phyloP scores from a whole-genome alignment of 2,329 filamentous ascomycete species.

The Leptosphaerulina australis region DNA sequence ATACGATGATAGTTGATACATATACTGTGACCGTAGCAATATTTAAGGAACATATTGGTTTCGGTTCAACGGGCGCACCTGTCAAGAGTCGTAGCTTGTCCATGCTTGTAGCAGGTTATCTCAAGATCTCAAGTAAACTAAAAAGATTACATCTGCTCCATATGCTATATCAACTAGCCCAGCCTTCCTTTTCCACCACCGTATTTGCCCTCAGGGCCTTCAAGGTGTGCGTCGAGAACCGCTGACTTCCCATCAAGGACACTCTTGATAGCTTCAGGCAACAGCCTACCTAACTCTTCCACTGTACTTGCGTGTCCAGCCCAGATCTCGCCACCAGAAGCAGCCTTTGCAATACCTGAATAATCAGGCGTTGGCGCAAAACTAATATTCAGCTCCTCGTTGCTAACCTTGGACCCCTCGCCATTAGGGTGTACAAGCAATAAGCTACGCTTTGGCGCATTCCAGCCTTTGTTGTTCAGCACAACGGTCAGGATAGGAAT shows the following conservation, averaged over 20 bases:
- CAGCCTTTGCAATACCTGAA: slow-evolving; percentile 70
- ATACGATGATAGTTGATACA: too few relatives aligned
- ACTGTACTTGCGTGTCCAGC: slow-evolving; percentile 64
- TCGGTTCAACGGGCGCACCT: too few relatives aligned
- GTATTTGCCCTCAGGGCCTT: slow-evolving; percentile 63
- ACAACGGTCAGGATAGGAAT: slow-evolving; percentile 71
- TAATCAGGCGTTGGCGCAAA: slow-evolving; percentile 72
- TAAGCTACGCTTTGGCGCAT: slow-evolving; percentile 66
- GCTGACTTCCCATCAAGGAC: slow-evolving; percentile 64
- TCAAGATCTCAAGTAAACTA: too few relatives aligned
- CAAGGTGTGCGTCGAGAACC: slow-evolving; percentile 66
- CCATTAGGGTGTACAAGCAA: slow-evolving; percentile 70
- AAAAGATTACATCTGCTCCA: too few relatives aligned
- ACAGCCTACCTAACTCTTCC: slow-evolving; percentile 59
- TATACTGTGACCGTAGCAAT: too few relatives aligned
- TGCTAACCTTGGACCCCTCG: slow-evolving; percentile 64
- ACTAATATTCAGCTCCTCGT: slow-evolving; percentile 69
- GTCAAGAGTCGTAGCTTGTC: too few relatives aligned
- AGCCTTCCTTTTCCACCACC: slow-evolving; percentile 18
- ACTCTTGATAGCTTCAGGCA: slow-evolving; percentile 64
- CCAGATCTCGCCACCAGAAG: slow-evolving; percentile 67
- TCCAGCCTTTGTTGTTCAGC: slow-evolving; percentile 74
- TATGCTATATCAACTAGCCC: too few relatives aligned
- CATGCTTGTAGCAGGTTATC: too few relatives aligned
- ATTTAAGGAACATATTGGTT: too few relatives aligned